Percentiles rank a stretch among this genome's conserved stretches.
Evolutionary conservation across 495 filamentous ascomycete species (phyloP).

Genomic region (Aspergillus saccharolyticus): DNA sequence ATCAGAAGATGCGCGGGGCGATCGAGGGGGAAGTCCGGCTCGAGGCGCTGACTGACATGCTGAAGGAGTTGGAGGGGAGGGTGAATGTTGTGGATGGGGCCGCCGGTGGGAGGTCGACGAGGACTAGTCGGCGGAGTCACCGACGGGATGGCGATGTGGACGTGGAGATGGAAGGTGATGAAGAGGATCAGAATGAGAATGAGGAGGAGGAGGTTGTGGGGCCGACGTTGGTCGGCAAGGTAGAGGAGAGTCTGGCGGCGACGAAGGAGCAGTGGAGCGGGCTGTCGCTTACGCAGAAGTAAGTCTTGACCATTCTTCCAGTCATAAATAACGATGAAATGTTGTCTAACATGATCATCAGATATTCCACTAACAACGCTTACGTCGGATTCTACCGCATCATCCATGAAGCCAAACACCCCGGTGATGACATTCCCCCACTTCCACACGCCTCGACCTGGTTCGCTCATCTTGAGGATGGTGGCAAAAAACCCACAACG

Average conservation of each 20-base stretch:
- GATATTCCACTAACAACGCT: conserved; percentile 70
- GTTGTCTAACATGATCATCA: conserved; percentile 14
- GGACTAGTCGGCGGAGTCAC: conserved; percentile 1
- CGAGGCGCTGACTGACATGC: conserved; percentile 25
- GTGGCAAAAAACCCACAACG: conserved; percentile 16
- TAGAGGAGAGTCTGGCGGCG: conserved; percentile 26
- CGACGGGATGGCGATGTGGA: conserved; percentile 18
- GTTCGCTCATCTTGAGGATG: conserved; percentile 56
- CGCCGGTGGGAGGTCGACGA: conserved; percentile 13
- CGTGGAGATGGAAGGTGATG: conserved; percentile 18
- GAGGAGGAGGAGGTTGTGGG: conserved; percentile 26
- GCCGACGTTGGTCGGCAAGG: conserved; percentile 16
- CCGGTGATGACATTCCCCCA: conserved; percentile 54
- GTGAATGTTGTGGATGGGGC: conserved; percentile 5
- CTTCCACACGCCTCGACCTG: conserved; percentile 66
- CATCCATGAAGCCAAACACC: conserved; percentile 71
- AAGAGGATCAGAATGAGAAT: conserved; percentile 17
- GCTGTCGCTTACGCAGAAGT: conserved; percentile 38
- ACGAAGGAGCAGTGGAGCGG: conserved; percentile 27
- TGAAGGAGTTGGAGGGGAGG: conserved; percentile 32
- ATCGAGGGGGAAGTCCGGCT: conserved; percentile 37
- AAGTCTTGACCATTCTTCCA: conserved; percentile 5
- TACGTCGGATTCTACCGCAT: conserved; percentile 74
- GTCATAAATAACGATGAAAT: background rate
- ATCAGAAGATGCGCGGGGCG: conserved; percentile 32